phyloP scores from a whole-genome alignment of 192 early-diverging fungal genomes.

The Phycomyces blakesleeanus region DNA sequence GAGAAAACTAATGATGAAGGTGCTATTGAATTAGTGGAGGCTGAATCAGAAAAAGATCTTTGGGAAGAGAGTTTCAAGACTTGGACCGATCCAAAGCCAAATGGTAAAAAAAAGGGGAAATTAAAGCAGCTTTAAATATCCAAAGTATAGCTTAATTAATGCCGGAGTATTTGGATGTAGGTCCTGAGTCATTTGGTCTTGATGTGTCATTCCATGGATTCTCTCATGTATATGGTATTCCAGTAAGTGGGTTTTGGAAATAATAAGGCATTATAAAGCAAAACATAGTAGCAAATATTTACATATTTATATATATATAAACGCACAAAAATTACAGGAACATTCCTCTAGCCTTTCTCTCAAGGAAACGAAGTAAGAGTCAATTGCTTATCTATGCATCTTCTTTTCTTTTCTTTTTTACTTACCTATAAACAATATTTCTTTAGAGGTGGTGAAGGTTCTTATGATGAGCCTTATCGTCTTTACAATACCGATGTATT shows the following conservation, averaged over 20 bases:
- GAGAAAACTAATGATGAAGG: slow-evolving; percentile 35
- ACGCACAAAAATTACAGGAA: slow-evolving; percentile 39
- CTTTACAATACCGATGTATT: slow-evolving; percentile 98
- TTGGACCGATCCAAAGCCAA: slow-evolving; percentile 89
- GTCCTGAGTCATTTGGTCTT: slow-evolving; percentile 90
- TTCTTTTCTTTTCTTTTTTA: slow-evolving; percentile 3
- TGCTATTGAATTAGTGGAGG: slow-evolving; percentile 37
- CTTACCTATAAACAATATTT: no score
- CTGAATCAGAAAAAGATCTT: slow-evolving; percentile 43
- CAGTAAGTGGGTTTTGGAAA: slow-evolving; percentile 35
- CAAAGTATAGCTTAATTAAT: not conserved
- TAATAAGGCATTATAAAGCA: not conserved
- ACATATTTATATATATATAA: not conserved
- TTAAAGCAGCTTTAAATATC: not conserved
- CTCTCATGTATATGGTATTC: slow-evolving; percentile 91
- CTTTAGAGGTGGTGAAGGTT: slow-evolving; percentile 52
- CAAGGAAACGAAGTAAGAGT: slow-evolving; percentile 72
- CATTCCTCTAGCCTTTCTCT: slow-evolving; percentile 86
- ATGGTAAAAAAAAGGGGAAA: slow-evolving; percentile 49
- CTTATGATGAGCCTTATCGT: slow-evolving; percentile 90
- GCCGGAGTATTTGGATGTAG: slow-evolving; percentile 34
- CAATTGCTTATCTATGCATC: not conserved
- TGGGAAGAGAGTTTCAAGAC: slow-evolving; percentile 92
- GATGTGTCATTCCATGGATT: slow-evolving; percentile 88
- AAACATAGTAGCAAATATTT: not conserved